Conservation (phyloP, 768 basidiomycete species). For the Mycena belliarum region DNA sequence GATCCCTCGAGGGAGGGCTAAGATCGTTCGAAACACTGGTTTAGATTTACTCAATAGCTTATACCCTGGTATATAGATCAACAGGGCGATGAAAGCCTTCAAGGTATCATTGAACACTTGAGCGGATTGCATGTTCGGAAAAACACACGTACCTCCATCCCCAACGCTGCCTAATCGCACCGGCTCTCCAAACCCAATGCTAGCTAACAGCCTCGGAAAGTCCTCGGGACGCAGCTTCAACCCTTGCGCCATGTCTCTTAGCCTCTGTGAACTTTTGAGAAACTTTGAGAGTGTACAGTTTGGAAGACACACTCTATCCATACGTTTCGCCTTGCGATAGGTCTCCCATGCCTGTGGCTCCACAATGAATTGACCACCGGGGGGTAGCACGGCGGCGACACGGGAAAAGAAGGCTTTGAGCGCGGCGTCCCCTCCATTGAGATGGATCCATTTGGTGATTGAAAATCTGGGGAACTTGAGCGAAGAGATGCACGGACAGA, state of each 20-base stretch:
- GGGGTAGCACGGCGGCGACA: slow-evolving; percentile 54
- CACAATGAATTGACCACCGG: slow-evolving; percentile 69
- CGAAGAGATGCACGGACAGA: not conserved
- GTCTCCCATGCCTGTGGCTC: slow-evolving; percentile 88
- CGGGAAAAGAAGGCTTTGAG: slow-evolving; percentile 67
- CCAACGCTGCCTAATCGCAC: slow-evolving; percentile 54
- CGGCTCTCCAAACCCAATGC: slow-evolving; percentile 62
- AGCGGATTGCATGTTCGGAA: not conserved
- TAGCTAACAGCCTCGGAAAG: slow-evolving; percentile 54
- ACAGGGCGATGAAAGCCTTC: slow-evolving; percentile 64
- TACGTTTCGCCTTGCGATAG: slow-evolving; percentile 75
- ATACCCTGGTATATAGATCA: slow-evolving; percentile 57
- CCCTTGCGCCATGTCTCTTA: slow-evolving; percentile 60
- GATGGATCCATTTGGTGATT: slow-evolving; percentile 90
- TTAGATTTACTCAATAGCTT: not conserved
- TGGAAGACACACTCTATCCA: slow-evolving; percentile 50
- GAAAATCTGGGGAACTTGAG: slow-evolving; percentile 59
- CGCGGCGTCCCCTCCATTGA: slow-evolving; percentile 77
- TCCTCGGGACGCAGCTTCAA: slow-evolving; percentile 63
- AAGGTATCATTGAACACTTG: not conserved
- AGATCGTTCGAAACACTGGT: too few species aligned
- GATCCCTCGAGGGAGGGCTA: too few species aligned
- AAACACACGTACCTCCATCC: slow-evolving; percentile 57
- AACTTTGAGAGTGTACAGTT: not conserved
- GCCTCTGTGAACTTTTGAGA: slow-evolving; percentile 32